Percentiles rank a stretch among this genome's conserved stretches.
phyloP scores from a whole-genome alignment of 2,329 filamentous ascomycete genomes.

The Aphanoascus verrucosus region DNA sequence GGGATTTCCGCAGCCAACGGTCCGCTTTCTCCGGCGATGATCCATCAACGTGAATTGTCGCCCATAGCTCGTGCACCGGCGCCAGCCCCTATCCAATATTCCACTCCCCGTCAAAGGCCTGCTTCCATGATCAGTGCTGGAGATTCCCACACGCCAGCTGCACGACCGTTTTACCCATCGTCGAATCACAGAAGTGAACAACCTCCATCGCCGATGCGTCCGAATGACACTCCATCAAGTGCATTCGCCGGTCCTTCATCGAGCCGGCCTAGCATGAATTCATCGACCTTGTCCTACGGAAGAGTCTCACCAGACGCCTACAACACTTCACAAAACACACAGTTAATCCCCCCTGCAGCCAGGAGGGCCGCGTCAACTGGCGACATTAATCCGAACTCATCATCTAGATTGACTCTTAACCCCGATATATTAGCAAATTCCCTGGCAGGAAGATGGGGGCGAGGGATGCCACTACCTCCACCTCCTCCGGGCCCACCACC shows the following conservation, averaged over 20 bases:
- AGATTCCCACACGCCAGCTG: neutral
- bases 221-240: neutral
- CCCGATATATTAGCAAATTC: slow-evolving; percentile 20
- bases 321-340: slow-evolving; percentile 13
- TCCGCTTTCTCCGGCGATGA: slow-evolving; percentile 4
- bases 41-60: slow-evolving; percentile 9
- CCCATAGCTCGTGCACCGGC: neutral
- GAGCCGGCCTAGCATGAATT: neutral
- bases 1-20: slow-evolving; percentile 4
- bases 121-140: slow-evolving; percentile 11
- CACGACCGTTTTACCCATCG: neutral
- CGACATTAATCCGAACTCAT: slow-evolving; percentile 28
- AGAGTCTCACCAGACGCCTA: slow-evolving; percentile 17
- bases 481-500: slow-evolving; percentile 40
- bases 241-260: neutral
- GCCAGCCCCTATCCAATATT: neutral
- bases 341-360: slow-evolving; percentile 27
- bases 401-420: slow-evolving; percentile 26
- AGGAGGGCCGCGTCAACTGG: slow-evolving; percentile 38
- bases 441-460: slow-evolving; percentile 29
- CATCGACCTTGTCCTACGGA: neutral
- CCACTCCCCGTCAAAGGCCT: slow-evolving; percentile 10
- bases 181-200: neutral
- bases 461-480: slow-evolving; percentile 39
- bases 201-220: neutral